phyloP scores from a whole-genome alignment of 1,139 yeast species.

The Dujonia santamariae region DNA sequence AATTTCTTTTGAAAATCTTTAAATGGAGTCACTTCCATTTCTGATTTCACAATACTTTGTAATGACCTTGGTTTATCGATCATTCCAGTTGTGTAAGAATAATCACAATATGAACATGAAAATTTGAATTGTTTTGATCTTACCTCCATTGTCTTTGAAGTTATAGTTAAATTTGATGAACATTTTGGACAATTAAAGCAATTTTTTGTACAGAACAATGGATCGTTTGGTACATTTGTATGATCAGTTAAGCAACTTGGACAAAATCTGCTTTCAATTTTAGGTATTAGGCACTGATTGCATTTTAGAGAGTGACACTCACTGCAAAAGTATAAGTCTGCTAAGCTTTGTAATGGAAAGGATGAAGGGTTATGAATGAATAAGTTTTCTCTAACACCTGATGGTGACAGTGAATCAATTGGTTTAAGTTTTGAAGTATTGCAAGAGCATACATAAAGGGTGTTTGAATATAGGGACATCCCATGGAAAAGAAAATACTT shows the following conservation, averaged over 20 bases:
- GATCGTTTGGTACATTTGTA: slow-evolving; percentile 16
- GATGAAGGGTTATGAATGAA: slow-evolving; percentile 3
- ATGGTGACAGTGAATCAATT: slow-evolving; percentile 8
- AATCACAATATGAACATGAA: slow-evolving; percentile 31
- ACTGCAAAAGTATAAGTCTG: slow-evolving; percentile 36
- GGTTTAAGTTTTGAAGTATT: slow-evolving; percentile 9
- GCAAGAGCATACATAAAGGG: slow-evolving; percentile 19
- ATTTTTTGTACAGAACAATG: slow-evolving; percentile 29
- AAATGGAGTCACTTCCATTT: slow-evolving; percentile 10
- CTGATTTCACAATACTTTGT: slow-evolving; percentile 23
- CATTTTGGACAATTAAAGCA: slow-evolving; percentile 43
- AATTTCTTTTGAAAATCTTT: slow-evolving; percentile 10
- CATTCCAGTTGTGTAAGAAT: slow-evolving; percentile 23
- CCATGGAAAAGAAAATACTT: not conserved
- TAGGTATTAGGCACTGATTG: slow-evolving; percentile 21
- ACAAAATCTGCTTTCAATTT: slow-evolving; percentile 31
- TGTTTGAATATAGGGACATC: slow-evolving; percentile 22
- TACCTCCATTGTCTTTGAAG: slow-evolving; percentile 17
- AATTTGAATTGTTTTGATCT: slow-evolving; percentile 29
- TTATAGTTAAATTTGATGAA: slow-evolving; percentile 22
- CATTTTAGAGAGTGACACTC: slow-evolving; percentile 33
- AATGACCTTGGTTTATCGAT: slow-evolving; percentile 36
- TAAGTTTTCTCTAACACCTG: slow-evolving; percentile 3
- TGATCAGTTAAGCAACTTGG: slow-evolving; percentile 36
- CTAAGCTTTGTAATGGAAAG: slow-evolving; percentile 6